Evolutionary conservation across 2,329 filamentous ascomycete genomes (phyloP).

Genomic region (Metarhizium anisopliae): DNA sequence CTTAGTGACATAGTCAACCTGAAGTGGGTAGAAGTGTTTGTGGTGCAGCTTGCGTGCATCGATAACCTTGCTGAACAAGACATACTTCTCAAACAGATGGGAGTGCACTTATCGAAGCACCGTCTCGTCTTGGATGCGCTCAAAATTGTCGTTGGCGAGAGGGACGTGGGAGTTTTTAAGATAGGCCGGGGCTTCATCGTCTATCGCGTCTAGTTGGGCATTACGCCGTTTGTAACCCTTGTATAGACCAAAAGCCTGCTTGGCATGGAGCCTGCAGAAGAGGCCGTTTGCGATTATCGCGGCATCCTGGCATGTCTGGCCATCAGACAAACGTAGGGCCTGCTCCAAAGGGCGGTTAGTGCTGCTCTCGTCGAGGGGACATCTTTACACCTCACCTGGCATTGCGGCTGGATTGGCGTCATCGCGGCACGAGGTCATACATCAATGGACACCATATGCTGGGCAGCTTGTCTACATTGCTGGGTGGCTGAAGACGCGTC

Average conservation of each 20-base stretch:
- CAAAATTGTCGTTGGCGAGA: conserved; percentile 15
- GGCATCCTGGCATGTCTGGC: conserved; percentile 55
- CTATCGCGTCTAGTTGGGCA: conserved; percentile 12
- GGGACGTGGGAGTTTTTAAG: conserved; percentile 7
- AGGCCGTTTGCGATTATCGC: conserved; percentile 15
- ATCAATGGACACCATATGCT: not conserved
- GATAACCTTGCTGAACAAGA: conserved; percentile 14
- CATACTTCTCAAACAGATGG: conserved; percentile 15
- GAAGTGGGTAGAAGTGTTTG: conserved; percentile 16
- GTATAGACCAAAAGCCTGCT: conserved; percentile 15
- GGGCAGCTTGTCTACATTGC: too few relatives aligned
- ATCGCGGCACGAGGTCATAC: not conserved
- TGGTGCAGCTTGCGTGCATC: conserved; percentile 17
- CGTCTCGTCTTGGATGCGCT: conserved; percentile 6
- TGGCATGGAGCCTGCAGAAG: conserved; percentile 17
- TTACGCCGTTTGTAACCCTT: conserved; percentile 19
- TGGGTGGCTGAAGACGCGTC: not conserved
- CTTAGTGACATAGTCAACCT: conserved; percentile 16
- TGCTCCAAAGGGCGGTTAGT: not conserved
- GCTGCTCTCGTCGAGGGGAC: not conserved
- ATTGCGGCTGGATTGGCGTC: not conserved
- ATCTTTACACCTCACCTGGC: not conserved
- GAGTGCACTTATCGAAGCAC: conserved; percentile 10
- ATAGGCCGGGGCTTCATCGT: conserved; percentile 9
- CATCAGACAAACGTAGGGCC: conserved; percentile 1